phyloP scores from a whole-genome alignment of 2,329 filamentous ascomycete genomes.

The Apiospora kogelbergensis region DNA sequence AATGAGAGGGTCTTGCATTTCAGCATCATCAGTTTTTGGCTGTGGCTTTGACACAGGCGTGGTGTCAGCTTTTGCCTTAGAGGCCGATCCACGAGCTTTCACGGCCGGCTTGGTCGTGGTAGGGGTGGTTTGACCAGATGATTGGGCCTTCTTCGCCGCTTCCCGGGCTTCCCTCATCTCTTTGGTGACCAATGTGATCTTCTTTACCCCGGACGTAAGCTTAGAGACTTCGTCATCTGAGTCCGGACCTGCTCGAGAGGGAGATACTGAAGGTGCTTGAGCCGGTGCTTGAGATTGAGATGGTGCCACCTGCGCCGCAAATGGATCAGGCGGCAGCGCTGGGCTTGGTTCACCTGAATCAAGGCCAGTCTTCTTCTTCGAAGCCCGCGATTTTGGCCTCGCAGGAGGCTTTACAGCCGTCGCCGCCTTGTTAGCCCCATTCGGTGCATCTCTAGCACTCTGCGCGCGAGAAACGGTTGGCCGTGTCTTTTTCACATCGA shows the following conservation, averaged over 20 bases:
- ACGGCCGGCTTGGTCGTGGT: not conserved
- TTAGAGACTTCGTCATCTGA: slow-evolving; percentile 48
- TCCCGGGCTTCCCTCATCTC: slow-evolving; percentile 56
- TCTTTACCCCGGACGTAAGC: slow-evolving; percentile 60
- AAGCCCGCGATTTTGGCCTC: slow-evolving; percentile 14
- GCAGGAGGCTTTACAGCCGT: slow-evolving; percentile 12
- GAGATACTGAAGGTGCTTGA: not conserved
- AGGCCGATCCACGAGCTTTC: not conserved
- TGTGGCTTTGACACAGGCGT: not conserved
- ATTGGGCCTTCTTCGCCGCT: slow-evolving; percentile 22
- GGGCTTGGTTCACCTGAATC: not conserved
- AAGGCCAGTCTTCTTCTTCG: slow-evolving; percentile 8
- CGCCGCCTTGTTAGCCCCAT: slow-evolving; percentile 29
- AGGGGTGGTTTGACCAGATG: slow-evolving; percentile 1
- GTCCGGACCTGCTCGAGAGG: slow-evolving; percentile 6
- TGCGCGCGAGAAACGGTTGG: slow-evolving; percentile 47
- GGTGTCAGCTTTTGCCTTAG: not conserved
- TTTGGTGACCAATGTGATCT: slow-evolving; percentile 60
- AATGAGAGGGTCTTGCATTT: not conserved
- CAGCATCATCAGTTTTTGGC: not conserved
- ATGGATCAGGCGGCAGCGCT: not conserved
- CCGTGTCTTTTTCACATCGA: slow-evolving; percentile 62
- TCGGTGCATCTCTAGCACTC: slow-evolving; percentile 31
- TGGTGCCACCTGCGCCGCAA: not conserved
- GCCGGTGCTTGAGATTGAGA: not conserved